Conservation (phyloP, 2,329 filamentous ascomycete genomes). For the Pezicula radicicola region DNA sequence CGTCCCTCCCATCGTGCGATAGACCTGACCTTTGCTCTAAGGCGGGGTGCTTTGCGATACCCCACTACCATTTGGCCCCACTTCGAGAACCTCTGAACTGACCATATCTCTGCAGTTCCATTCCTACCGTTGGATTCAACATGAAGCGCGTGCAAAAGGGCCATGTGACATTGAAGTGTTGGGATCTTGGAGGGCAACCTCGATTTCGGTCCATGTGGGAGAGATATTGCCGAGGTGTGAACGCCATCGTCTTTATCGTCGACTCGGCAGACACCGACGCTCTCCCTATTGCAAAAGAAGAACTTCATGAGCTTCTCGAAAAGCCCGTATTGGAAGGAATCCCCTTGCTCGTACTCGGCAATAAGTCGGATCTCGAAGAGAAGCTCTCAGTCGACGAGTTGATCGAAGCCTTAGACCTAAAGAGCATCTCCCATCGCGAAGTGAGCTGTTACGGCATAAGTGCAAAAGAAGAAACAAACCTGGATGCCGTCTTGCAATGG, state of each 20-base stretch:
- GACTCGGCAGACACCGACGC: slow-evolving; percentile 85
- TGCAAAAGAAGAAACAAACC: slow-evolving; percentile 97
- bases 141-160: slow-evolving; percentile 98
- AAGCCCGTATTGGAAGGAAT: slow-evolving; percentile 85
- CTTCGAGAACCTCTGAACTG: slow-evolving; percentile 26
- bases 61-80: background rate
- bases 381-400: slow-evolving; percentile 92
- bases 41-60: slow-evolving; percentile 6
- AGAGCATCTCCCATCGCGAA: slow-evolving; percentile 84
- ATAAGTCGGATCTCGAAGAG: slow-evolving; percentile 93
- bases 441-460: slow-evolving; percentile 99
- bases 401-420: slow-evolving; percentile 89
- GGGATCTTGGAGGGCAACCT: slow-evolving; percentile 96
- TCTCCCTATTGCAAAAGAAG: slow-evolving; percentile 82
- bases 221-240: slow-evolving; percentile 94
- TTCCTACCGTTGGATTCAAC: slow-evolving; percentile 98
- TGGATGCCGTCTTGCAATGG: slow-evolving; percentile 96
- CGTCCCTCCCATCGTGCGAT: slow-evolving; percentile 36
- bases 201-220: slow-evolving; percentile 99
- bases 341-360: slow-evolving; percentile 88
- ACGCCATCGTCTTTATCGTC: slow-evolving; percentile 97
- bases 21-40: slow-evolving; percentile 1
- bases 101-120: slow-evolving; percentile 65
- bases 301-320: slow-evolving; percentile 84
- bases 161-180: slow-evolving; percentile 98